Percentiles rank a stretch among this genome's conserved stretches.
Evolutionary conservation across 768 basidiomycete genomes (phyloP).

Genomic region (Hydnum rufescens): DNA sequence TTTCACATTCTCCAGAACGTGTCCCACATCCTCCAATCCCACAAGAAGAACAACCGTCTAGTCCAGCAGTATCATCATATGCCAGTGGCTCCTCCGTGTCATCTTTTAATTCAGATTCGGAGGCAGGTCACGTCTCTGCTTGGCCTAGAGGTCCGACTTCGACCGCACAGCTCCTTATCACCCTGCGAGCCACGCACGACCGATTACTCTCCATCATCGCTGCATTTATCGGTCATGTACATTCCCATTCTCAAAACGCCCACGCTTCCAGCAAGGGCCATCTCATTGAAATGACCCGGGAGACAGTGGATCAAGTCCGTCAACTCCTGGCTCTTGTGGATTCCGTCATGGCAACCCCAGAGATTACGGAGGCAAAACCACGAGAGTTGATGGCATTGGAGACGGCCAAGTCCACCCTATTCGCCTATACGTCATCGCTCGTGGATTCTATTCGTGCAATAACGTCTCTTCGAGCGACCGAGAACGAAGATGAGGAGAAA

Average conservation of each 20-base stretch:
- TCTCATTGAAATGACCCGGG: constrained; percentile 85
- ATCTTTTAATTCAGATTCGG: constrained; percentile 20
- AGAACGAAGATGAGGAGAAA: constrained; percentile 65
- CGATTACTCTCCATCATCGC: constrained; percentile 85
- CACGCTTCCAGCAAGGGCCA: constrained; percentile 89
- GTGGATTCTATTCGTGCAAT: constrained; percentile 74
- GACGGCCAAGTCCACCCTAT: constrained; percentile 59
- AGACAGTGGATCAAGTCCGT: constrained; percentile 86
- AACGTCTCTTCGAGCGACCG: constrained; percentile 28
- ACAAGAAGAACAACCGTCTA: background rate
- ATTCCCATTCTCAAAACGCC: constrained; percentile 73
- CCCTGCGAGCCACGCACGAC: constrained; percentile 70
- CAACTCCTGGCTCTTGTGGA: constrained; percentile 83
- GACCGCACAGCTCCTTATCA: constrained; percentile 47
- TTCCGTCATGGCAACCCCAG: constrained; percentile 59
- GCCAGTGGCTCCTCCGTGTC: constrained; percentile 50
- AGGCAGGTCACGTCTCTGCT: constrained; percentile 17
- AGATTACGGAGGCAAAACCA: constrained; percentile 27
- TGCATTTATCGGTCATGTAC: constrained; percentile 93
- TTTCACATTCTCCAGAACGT: background rate
- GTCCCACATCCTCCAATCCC: background rate
- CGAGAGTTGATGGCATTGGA: constrained; percentile 46
- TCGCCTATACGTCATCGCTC: constrained; percentile 65
- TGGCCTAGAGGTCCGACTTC: constrained; percentile 49
- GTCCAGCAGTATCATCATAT: background rate